phyloP scores from a whole-genome alignment of 2,329 filamentous ascomycete species.

The Monosporascus cannonballus region DNA sequence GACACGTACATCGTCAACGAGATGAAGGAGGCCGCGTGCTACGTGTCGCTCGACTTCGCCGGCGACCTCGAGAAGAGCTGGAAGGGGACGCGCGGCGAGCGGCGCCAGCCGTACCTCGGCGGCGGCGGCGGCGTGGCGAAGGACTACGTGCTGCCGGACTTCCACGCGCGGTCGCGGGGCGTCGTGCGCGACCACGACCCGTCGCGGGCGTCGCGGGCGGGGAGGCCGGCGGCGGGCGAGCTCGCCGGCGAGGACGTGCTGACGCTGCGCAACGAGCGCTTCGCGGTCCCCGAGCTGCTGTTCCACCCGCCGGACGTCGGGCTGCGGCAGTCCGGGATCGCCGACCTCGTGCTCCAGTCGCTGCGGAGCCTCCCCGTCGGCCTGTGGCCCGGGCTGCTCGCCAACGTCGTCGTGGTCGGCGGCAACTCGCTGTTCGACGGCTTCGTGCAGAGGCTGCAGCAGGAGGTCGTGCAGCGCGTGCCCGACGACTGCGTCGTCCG shows the following conservation, averaged over 20 bases:
- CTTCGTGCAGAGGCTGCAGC: conserved; percentile 72
- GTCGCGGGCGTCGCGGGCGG: conserved; percentile 46
- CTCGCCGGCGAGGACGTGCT: conserved; percentile 66
- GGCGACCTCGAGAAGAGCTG: conserved; percentile 75
- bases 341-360: conserved; percentile 76
- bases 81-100: conserved; percentile 65
- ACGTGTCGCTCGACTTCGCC: conserved; percentile 71
- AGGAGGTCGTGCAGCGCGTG: conserved; percentile 64
- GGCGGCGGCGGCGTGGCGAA: conserved; percentile 63
- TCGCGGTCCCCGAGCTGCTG: conserved; percentile 80
- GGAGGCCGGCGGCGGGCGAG: conserved; percentile 38
- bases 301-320: conserved; percentile 85
- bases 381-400: conserved; percentile 74
- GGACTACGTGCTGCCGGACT: conserved; percentile 90
- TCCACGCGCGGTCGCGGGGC: conserved; percentile 54
- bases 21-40: conserved; percentile 88
- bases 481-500: conserved; percentile 74
- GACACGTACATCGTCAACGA: conserved; percentile 92
- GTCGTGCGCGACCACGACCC: conserved; percentile 74
- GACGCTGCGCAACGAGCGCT: conserved; percentile 86
- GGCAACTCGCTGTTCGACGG: conserved; percentile 77
- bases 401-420: conserved; percentile 84
- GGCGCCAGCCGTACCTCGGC: conserved; percentile 40
- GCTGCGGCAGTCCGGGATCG: conserved; percentile 74
- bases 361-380: conserved; percentile 71